Base-by-base conservation (phyloP, 2,329 filamentous ascomycete species). In the Beauveria rudraprayagi region DNA sequence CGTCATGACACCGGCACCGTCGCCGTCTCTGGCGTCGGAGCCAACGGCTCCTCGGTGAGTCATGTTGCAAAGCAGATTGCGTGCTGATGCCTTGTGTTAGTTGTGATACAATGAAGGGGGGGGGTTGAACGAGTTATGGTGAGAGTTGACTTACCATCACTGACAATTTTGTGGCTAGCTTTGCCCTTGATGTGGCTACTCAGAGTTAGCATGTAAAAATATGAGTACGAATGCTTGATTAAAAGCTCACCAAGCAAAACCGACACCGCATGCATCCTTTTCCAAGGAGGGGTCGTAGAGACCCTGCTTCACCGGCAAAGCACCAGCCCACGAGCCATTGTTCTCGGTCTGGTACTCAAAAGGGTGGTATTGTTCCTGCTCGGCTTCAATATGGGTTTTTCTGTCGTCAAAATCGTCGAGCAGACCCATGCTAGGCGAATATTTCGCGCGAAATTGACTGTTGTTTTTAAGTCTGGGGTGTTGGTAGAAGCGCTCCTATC, bases 261-360 rank as follows among this genome's bases (percentile, higher is more conserved):
- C 94, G 71, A 99, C 94, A 90, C 94, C 94, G 73, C 94, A 99
- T 68, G 94, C 92, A 92, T 99, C 94, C 77, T 97, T 97, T 79
- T 97, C 94, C 66, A 95, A 86, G 75, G 88, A 86, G 65, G 94
- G 94, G 79, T 97, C 92, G 75, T 99, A 99, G 56, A 99, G 86
- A 83, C 93, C 94, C 87, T 97, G 93, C 86, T 96, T 96, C 84
- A 95, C 86, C 72, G 94, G 94, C 70, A 99, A 85, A 73, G 93
- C 90, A 72, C 92, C 91, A 70, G 93, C 94, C 94, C 94, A 95
- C 67, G 91, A 93, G 75, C 71, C 76, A 74, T 92, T 91, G 80
- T 92, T 91, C 75, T 92, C 87, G 63, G 87, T 87, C 76, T 94
- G 87, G 77, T 94, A 97, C 75, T 91, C 86, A 86, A 93, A 97